These are phyloP conservation scores for Pseudisothecium myosuroides DNA, from an alignment of 225 moss, liverwort and hornwort species.

Conservation along the genomic window DNA sequence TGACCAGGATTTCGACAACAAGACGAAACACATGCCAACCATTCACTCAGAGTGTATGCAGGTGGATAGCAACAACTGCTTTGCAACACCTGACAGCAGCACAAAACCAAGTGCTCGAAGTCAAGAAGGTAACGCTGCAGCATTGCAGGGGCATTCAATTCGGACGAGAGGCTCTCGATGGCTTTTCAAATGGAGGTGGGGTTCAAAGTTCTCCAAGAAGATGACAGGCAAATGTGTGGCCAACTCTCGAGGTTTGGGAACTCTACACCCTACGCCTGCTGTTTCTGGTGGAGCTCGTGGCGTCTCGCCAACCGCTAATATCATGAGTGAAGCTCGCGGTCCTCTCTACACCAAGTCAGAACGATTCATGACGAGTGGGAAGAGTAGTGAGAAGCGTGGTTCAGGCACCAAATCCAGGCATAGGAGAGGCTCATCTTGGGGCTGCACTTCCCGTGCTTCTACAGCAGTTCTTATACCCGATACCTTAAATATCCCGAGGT, in stretches of 20 bases:
- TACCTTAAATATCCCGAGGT: background rate
- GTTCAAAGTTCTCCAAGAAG: background rate
- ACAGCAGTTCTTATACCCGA: slow-evolving; percentile 2
- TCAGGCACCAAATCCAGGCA: background rate
- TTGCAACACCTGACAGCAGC: background rate
- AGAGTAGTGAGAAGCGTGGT: background rate
- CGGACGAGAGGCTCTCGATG: slow-evolving; percentile 2
- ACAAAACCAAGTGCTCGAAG: background rate
- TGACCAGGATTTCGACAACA: background rate
- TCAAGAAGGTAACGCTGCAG: background rate
- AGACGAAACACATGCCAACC: background rate
- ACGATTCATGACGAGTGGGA: background rate
- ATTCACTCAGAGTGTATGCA: background rate
- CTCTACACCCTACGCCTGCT: background rate
- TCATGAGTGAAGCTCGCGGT: slow-evolving; percentile 14
- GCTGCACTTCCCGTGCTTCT: slow-evolving; percentile 1
- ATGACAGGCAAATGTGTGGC: background rate
- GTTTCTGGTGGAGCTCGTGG: background rate
- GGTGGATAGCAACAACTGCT: background rate
- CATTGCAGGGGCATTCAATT: background rate
- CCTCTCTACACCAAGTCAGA: slow-evolving; percentile 1
- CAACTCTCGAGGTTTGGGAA: background rate
- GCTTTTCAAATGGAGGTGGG: slow-evolving; percentile 29
- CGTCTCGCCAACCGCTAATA: background rate
- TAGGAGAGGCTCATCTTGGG: slow-evolving; percentile 9